Conservation (phyloP, 2,329 filamentous ascomycete species). For the Aureobasidium vineae region DNA sequence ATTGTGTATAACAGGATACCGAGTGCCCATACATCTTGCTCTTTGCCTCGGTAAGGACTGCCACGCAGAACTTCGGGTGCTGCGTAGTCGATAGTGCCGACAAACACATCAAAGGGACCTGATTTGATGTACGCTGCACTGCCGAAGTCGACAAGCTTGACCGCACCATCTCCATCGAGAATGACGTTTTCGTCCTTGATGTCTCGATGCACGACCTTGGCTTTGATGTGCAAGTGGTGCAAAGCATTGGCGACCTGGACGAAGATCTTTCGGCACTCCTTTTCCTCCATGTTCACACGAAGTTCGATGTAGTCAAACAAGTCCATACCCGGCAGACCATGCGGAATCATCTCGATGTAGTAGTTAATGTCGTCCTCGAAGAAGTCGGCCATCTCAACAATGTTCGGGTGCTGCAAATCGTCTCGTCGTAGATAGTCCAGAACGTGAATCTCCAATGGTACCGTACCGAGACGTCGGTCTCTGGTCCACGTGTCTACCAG, state of each 20-base stretch:
- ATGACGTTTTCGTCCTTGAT: constrained; percentile 99
- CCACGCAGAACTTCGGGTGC: constrained; percentile 97
- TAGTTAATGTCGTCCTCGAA: constrained; percentile 85
- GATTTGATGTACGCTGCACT: constrained; percentile 98
- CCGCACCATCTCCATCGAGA: constrained; percentile 88
- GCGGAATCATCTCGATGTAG: constrained; percentile 97
- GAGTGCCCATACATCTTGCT: constrained; percentile 97
- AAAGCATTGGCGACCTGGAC: constrained; percentile 86
- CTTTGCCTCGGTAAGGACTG: constrained; percentile 87
- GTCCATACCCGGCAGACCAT: constrained; percentile 95
- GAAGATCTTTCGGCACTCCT: constrained; percentile 92
- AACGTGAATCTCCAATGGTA: constrained; percentile 95
- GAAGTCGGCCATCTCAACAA: constrained; percentile 68
- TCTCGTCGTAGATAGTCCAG: constrained; percentile 85
- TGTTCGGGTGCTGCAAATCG: constrained; percentile 62
- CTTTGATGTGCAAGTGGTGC: constrained; percentile 86
- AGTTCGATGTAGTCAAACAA: constrained; percentile 99
- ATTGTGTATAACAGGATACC: constrained; percentile 98
- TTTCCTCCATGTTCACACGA: constrained; percentile 92
- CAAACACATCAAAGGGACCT: constrained; percentile 97
- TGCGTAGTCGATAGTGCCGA: constrained; percentile 98
- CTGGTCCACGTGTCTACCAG: constrained; percentile 98
- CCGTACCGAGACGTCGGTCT: constrained; percentile 86
- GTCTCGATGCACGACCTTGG: constrained; percentile 90
- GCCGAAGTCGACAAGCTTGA: constrained; percentile 97